These are phyloP conservation scores for Prunus padus DNA, from an alignment of 306 rosid species.

Conservation along the genomic window DNA sequence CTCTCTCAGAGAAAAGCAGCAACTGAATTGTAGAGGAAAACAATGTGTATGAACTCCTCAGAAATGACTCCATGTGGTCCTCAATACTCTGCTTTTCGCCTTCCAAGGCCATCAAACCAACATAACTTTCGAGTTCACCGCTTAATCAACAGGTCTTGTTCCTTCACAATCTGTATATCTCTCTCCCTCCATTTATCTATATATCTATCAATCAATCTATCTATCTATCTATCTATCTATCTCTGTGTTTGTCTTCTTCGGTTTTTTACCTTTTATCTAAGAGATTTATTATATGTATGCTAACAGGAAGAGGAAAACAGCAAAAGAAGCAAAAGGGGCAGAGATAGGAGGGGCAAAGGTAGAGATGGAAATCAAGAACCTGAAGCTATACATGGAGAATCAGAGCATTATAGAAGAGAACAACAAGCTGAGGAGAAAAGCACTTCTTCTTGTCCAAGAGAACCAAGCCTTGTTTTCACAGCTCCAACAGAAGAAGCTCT, in stretches of 20 bases:
- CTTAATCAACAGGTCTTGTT: conserved; percentile 48
- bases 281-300: conserved; percentile 9
- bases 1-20: conserved; percentile 25
- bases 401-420: conserved; percentile 69
- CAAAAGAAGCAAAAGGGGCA: conserved; percentile 31
- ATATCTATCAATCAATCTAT: neutral
- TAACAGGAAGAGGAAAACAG: conserved; percentile 47
- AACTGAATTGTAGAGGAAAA: conserved; percentile 2
- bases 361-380: conserved; percentile 67
- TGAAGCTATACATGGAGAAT: conserved; percentile 64
- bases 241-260: neutral
- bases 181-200: neutral
- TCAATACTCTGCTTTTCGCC: conserved; percentile 22
- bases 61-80: conserved; percentile 22
- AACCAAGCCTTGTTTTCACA: conserved; percentile 59
- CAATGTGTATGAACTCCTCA: conserved; percentile 50
- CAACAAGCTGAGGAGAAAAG: conserved; percentile 65
- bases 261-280: neutral
- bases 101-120: conserved; percentile 35
- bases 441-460: conserved; percentile 75
- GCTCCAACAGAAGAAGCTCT: conserved; percentile 41
- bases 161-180: neutral
- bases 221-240: neutral
- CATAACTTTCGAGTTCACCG: conserved; percentile 38
- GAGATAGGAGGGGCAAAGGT: conserved; percentile 22